Evolutionary conservation across 2,329 filamentous ascomycete species (phyloP), one percentile per base, ranked within the genome.

Genomic region (Colletotrichum australisinense): DNA sequence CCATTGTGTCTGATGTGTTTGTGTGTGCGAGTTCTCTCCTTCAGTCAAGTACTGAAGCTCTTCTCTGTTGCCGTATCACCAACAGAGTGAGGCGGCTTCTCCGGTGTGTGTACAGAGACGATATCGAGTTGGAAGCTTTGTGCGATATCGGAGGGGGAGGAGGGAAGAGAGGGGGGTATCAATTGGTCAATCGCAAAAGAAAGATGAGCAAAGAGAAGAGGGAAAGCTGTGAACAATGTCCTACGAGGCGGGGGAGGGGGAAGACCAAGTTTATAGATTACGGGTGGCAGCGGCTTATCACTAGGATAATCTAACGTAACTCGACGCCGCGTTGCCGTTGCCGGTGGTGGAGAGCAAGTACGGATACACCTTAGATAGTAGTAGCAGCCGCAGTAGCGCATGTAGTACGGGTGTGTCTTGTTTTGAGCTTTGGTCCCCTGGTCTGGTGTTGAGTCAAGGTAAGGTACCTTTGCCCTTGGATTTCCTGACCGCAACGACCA

Each of bases 241-340:
- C 19, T 35, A 26, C 30, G 63, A 60, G 16, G 60, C n/a, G 73
- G 66, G 66, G 66, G 62, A 58, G 63, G 62, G 66, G 38, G 46
- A 42, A 42, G 38, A 42, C 28, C 58, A 64, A 42, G 69, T 73
- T 75, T 75, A 73, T 73, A 73, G 67, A 65, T 60, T 46, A 58
- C 73, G 70, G 73, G 73, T 75, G 69, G 69, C 65, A n/a, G 62
- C 70, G 73, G 73, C 73, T 73, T 75, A 75, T 75, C 66, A 63
- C 7, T 26, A 58, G 11, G 42, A 49, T 7, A 22, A 49, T 49
- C 42, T 49, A 49, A 42, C 16, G 38, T 19, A 42, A 42, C 52
- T 60, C 28, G 46, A 46, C 35, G 16, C 35, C 28, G 26, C 16
- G 12, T 35, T 24, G 60, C 63, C 63, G 69, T 60, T 35, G n/a